Conservation (phyloP, 805 yeast genomes). For the Teunomyces lycoperdinae region DNA sequence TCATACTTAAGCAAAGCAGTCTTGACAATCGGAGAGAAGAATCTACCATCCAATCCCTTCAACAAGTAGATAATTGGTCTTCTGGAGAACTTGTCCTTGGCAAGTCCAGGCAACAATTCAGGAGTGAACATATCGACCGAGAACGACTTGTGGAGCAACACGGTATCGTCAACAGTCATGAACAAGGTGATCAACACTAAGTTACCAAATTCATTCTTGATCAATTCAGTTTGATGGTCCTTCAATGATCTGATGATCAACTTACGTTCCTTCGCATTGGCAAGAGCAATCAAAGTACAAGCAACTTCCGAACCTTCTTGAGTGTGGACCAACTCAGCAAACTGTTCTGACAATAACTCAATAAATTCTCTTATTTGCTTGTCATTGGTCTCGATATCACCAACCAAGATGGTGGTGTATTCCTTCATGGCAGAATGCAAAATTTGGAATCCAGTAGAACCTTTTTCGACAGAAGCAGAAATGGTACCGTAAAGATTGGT, state of each 20-base stretch:
- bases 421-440: conserved; percentile 96
- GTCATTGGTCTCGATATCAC: conserved; percentile 38
- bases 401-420: conserved; percentile 68
- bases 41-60: conserved; percentile 75
- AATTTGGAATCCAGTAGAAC: conserved; percentile 93
- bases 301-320: conserved; percentile 94
- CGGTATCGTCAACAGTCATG: conserved; percentile 92
- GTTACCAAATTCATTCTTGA: conserved; percentile 85
- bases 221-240: conserved; percentile 70
- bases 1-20: conserved; percentile 61
- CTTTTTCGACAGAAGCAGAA: conserved; percentile 88
- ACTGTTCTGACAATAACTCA: conserved; percentile 79
- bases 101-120: conserved; percentile 50
- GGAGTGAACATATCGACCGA: conserved; percentile 50
- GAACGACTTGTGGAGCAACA: conserved; percentile 72
- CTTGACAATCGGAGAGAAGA: conserved; percentile 67
- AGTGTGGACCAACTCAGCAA: conserved; percentile 94
- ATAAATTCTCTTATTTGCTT: conserved; percentile 76
- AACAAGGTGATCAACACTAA: conserved; percentile 72
- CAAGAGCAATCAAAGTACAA: conserved; percentile 69
- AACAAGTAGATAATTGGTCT: conserved; percentile 83
- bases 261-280: conserved; percentile 92
- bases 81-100: conserved; percentile 75
- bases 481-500: conserved; percentile 79
- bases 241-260: conserved; percentile 67